Conservation (phyloP, 805 yeast species). For the Clavispora asparagi region DNA sequence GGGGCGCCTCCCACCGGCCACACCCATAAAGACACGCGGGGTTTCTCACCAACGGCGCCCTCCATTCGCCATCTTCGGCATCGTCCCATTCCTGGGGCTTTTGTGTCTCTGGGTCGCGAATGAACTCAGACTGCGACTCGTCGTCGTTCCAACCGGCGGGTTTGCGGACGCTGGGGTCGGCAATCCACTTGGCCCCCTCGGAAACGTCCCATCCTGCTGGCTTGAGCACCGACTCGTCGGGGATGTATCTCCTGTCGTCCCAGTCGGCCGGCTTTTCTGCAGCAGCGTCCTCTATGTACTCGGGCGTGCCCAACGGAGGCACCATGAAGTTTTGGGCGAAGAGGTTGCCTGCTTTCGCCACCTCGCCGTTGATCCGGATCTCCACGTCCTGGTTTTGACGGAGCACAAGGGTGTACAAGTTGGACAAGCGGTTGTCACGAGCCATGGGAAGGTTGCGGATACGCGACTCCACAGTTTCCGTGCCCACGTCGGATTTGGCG, state of each 20-base stretch:
- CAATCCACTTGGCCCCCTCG: slow-evolving; percentile 51
- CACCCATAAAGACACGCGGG: slow-evolving; percentile 78
- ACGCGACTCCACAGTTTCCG: slow-evolving; percentile 64
- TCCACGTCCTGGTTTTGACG: slow-evolving; percentile 64
- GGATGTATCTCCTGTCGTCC: slow-evolving; percentile 65
- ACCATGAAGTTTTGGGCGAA: slow-evolving; percentile 45
- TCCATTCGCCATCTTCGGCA: slow-evolving; percentile 85
- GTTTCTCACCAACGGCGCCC: slow-evolving; percentile 62
- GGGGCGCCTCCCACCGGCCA: slow-evolving; percentile 74
- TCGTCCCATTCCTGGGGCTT: slow-evolving; percentile 85
- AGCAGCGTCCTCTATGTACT: slow-evolving; percentile 47
- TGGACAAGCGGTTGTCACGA: slow-evolving; percentile 48
- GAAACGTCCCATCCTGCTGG: slow-evolving; percentile 85
- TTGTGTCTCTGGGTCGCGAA: slow-evolving; percentile 62
- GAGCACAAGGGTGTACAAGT: slow-evolving; percentile 74
- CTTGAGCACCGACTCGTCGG: slow-evolving; percentile 57
- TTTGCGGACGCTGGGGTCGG: slow-evolving; percentile 60
- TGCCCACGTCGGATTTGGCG: slow-evolving; percentile 49
- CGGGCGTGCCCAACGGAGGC: slow-evolving; percentile 70
- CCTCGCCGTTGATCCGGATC: slow-evolving; percentile 77
- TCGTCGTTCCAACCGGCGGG: slow-evolving; percentile 71
- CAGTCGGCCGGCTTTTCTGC: slow-evolving; percentile 75
- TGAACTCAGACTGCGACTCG: slow-evolving; percentile 51
- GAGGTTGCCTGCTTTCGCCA: slow-evolving; percentile 63
- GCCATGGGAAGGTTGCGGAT: slow-evolving; percentile 65